phyloP scores from a whole-genome alignment of 208 protist species.

The Giardia muris region DNA sequence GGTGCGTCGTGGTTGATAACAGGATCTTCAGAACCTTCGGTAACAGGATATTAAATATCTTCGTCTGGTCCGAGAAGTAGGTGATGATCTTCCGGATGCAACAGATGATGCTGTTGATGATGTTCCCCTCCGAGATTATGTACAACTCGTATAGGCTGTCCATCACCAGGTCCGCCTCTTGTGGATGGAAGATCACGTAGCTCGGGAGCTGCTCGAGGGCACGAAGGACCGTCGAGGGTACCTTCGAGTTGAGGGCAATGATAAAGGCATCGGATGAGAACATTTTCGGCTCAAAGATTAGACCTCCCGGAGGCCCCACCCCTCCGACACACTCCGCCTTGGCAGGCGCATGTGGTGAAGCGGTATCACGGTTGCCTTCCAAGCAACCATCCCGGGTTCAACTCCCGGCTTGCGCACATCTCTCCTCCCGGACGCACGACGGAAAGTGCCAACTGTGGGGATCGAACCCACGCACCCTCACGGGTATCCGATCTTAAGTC shows the following conservation, averaged over 20 bases:
- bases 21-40: background rate
- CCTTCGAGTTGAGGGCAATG: background rate
- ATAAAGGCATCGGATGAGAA: background rate
- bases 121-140: background rate
- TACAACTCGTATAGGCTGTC: background rate
- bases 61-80: background rate
- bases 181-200: background rate
- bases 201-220: background rate
- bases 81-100: background rate
- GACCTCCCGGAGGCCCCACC: no score
- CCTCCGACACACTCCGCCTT: no score
- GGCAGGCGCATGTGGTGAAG: no score
- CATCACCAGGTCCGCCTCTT: background rate
- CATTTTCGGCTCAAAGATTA: no score
- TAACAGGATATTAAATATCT: background rate
- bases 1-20: background rate
- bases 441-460: conserved; percentile 30
- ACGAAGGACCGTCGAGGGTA: background rate
- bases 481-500: conserved; percentile 29
- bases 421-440: background rate
- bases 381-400: no score
- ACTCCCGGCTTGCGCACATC: no score
- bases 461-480: conserved; percentile 25
- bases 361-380: no score
- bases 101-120: background rate